Evolutionary conservation across 2,329 filamentous ascomycete genomes (phyloP).

Genomic region (Verticillium nubilum): DNA sequence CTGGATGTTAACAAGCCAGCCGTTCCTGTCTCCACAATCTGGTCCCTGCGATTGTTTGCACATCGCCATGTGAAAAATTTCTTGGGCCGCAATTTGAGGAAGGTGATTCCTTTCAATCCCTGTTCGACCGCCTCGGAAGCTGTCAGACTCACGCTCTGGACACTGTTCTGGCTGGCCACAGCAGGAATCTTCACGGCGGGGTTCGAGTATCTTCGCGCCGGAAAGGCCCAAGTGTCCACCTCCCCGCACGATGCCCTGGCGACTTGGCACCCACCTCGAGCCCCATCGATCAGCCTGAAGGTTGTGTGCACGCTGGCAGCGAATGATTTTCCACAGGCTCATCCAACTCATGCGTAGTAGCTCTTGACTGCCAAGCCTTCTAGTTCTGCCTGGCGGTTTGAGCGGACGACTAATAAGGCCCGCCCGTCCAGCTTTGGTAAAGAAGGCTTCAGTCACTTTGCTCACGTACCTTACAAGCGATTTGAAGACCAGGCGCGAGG

Average conservation of each 20-base stretch:
- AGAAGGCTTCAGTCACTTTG: too few relatives aligned
- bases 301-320: background rate
- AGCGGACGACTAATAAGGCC: too few relatives aligned
- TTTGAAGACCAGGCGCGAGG: too few relatives aligned
- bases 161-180: background rate
- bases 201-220: background rate
- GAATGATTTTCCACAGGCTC: background rate
- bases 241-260: background rate
- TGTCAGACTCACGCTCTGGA: background rate
- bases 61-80: too few relatives aligned
- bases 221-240: background rate
- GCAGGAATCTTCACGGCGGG: background rate
- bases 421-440: too few relatives aligned
- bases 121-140: background rate
- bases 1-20: background rate
- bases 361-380: background rate
- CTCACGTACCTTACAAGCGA: too few relatives aligned
- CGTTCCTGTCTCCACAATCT: too few relatives aligned
- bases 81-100: too few relatives aligned
- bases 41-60: too few relatives aligned
- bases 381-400: too few relatives aligned
- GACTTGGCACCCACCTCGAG: background rate
- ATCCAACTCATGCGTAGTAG: too few relatives aligned
- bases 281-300: background rate
- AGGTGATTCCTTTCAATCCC: background rate